These are phyloP conservation scores for Pseudonitzschia pungens DNA, from an alignment of 108 stramenopile genomes.

Conservation along the genomic window DNA sequence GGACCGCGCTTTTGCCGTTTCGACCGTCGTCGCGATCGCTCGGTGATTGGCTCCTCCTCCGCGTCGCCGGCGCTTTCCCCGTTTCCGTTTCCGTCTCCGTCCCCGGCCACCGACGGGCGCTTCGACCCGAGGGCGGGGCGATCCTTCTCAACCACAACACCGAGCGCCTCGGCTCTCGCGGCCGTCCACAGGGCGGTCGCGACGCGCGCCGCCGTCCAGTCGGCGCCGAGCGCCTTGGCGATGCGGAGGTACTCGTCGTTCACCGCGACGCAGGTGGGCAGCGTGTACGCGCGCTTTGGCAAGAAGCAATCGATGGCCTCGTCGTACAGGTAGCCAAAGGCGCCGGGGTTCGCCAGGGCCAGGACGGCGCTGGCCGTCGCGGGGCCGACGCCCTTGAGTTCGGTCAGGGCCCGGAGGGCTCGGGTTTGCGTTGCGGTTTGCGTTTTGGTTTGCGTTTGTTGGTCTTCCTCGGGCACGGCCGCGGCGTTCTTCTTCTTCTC, in stretches of 20 bases:
- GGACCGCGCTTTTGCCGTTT: constrained; percentile 1
- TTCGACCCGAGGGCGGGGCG: too few species aligned
- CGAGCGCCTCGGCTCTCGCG: constrained; percentile 52
- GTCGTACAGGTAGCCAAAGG: constrained; percentile 84
- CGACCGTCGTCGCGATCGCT: background rate
- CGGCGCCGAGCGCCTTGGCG: constrained; percentile 36
- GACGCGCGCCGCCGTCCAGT: constrained; percentile 60
- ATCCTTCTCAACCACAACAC: too few species aligned
- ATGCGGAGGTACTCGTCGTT: constrained; percentile 48
- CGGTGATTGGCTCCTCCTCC: background rate
- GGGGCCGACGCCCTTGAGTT: constrained; percentile 67
- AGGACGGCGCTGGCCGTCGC: constrained; percentile 73
- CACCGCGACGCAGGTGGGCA: constrained; percentile 51
- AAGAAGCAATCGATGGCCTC: constrained; percentile 78
- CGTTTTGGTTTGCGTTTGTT: background rate
- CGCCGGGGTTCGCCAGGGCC: constrained; percentile 46
- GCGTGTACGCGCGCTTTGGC: constrained; percentile 62
- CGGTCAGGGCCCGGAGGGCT: constrained; percentile 44
- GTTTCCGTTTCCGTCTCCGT: too few species aligned
- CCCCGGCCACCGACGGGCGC: too few species aligned
- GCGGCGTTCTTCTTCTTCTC: too few species aligned
- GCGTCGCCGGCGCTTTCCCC: background rate
- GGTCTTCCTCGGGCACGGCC: constrained; percentile 9
- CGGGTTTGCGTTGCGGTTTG: constrained; percentile 15
- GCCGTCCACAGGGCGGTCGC: constrained; percentile 68